Conservation (phyloP, 164 flowering plant species). For the Vitis riparia region DNA sequence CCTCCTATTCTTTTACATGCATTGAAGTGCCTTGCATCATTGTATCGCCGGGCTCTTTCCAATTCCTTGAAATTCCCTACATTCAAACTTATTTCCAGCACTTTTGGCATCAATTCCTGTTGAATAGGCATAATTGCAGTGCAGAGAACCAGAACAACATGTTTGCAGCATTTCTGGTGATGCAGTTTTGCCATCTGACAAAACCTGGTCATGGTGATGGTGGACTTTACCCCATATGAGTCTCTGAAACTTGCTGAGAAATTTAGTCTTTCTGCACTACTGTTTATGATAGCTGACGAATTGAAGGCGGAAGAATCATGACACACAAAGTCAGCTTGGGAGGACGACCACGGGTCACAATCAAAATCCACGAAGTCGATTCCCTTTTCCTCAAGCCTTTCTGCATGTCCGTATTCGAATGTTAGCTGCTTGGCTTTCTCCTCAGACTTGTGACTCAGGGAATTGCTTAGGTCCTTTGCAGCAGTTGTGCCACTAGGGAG, state of each 20-base stretch:
- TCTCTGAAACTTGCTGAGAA: conserved; percentile 59
- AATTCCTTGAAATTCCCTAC: conserved; percentile 20
- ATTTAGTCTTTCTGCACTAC: conserved; percentile 34
- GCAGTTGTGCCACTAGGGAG: conserved; percentile 61
- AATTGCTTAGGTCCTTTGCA: conserved; percentile 81
- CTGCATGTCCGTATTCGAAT: conserved; percentile 70
- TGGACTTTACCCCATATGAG: conserved; percentile 49
- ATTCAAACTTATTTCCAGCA: conserved; percentile 20
- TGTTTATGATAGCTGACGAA: conserved; percentile 23
- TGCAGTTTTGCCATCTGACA: conserved; percentile 21
- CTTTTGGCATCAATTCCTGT: conserved; percentile 15
- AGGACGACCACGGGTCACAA: conserved; percentile 59
- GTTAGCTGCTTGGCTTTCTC: conserved; percentile 83
- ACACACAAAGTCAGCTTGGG: conserved; percentile 52
- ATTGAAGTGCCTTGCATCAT: conserved; percentile 26
- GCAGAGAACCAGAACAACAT: conserved; percentile 26
- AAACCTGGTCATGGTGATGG: conserved; percentile 18
- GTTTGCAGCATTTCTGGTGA: conserved; percentile 23
- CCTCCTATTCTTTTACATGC: conserved; percentile 13
- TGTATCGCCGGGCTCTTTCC: conserved; percentile 21
- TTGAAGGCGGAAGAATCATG: conserved; percentile 48
- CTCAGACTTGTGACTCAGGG: conserved; percentile 75
- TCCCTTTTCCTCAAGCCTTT: conserved; percentile 36
- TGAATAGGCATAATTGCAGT: conserved; percentile 13
- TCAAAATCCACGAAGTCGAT: conserved; percentile 41